Percentiles rank a stretch among this genome's conserved stretches.
Evolutionary conservation across 192 early-diverging fungal genomes (phyloP).

Genomic region (Backusella westeae): DNA sequence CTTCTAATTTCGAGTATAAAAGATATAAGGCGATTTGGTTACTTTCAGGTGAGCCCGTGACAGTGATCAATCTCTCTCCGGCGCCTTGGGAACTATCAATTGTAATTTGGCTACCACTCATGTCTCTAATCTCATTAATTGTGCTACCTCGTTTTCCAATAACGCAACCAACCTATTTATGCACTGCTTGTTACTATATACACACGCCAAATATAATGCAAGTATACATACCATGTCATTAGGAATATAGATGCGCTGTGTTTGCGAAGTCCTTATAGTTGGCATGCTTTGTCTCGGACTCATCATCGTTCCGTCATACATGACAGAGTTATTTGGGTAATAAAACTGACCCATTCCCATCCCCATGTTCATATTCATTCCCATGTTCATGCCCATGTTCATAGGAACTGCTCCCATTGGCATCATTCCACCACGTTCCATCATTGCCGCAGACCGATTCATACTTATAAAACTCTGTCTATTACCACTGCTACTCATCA

Average conservation of each 20-base stretch:
- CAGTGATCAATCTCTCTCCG: conserved; percentile 84
- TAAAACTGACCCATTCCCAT: conserved; percentile 11
- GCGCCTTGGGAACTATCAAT: conserved; percentile 70
- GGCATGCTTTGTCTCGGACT: conserved; percentile 3
- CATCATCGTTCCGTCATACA: background rate
- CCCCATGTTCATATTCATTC: too few relatives aligned
- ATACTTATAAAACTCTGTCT: background rate
- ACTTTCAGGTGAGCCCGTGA: conserved; percentile 82
- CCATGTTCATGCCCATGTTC: background rate
- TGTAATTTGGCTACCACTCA: conserved; percentile 81
- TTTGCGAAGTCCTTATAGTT: conserved; percentile 23
- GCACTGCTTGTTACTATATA: background rate
- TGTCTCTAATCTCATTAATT: conserved; percentile 77
- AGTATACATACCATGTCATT: conserved; percentile 46
- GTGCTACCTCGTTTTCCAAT: conserved; percentile 90
- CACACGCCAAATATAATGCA: background rate
- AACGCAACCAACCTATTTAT: conserved; percentile 75
- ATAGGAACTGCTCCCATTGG: conserved; percentile 18
- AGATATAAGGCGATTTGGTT: conserved; percentile 92
- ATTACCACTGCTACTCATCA: background rate
- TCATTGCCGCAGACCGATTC: background rate
- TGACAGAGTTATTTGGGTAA: conserved; percentile 10
- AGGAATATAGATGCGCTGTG: conserved; percentile 61
- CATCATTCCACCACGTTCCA: conserved; percentile 11
- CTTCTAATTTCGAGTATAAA: conserved; percentile 84